Percentiles rank a stretch among this genome's conserved stretches.
Evolutionary conservation across 1,284 basidiomycete genomes (phyloP).

Genomic region (Papiliotrema nemorosa): DNA sequence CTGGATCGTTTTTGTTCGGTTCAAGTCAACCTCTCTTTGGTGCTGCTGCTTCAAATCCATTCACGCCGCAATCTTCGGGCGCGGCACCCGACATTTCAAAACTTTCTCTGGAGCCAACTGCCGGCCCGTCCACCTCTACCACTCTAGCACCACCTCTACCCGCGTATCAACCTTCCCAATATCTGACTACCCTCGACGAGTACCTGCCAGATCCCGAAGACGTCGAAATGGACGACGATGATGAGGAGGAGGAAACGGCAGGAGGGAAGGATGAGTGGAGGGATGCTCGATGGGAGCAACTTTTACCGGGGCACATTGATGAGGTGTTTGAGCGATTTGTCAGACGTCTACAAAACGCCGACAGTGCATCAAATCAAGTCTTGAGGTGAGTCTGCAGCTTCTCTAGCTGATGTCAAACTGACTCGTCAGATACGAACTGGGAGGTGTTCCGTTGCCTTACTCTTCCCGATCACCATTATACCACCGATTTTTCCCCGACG

Average conservation of each 20-base stretch:
- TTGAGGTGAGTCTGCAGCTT: constrained; percentile 30
- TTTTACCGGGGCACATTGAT: constrained; percentile 44
- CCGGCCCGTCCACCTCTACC: constrained; percentile 9
- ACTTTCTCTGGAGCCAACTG: constrained; percentile 13
- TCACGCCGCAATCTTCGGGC: not conserved
- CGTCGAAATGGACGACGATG: constrained; percentile 25
- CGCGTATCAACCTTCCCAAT: constrained; percentile 48
- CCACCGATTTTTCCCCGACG: constrained; percentile 41
- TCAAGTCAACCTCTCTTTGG: constrained; percentile 31
- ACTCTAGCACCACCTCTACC: constrained; percentile 39
- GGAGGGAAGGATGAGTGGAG: constrained; percentile 31
- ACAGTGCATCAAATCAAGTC: constrained; percentile 44
- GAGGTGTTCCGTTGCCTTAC: constrained; percentile 47
- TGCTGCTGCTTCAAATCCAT: constrained; percentile 8
- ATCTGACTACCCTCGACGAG: constrained; percentile 47
- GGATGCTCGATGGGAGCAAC: constrained; percentile 39
- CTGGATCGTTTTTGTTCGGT: constrained; percentile 28
- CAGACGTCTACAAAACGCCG: constrained; percentile 37
- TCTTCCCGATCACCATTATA: constrained; percentile 41
- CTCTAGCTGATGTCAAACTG: not conserved
- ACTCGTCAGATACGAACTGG: constrained; percentile 45
- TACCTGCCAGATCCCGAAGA: constrained; percentile 40
- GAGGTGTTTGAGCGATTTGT: constrained; percentile 49
- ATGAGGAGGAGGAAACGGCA: constrained; percentile 29
- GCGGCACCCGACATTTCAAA: constrained; percentile 21